Evolutionary conservation across 2,329 filamentous ascomycete genomes (phyloP).

Genomic region (Xylaria sp.): DNA sequence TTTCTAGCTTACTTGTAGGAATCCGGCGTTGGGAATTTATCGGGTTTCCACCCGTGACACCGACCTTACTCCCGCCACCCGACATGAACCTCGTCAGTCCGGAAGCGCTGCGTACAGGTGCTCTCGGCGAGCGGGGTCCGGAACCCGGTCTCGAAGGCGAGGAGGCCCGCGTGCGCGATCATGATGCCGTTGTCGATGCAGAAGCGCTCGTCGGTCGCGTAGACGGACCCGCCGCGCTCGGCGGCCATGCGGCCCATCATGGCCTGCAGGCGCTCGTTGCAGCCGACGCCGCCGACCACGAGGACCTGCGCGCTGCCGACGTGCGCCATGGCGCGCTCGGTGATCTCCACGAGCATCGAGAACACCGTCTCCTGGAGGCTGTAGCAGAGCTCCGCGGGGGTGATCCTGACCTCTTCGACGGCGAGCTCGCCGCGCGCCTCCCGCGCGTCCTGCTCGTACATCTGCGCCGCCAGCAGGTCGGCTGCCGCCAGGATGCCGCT

Average conservation of each 20-base stretch:
- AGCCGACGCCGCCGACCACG: constrained; percentile 95
- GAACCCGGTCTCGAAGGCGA: constrained; percentile 86
- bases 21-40: not conserved
- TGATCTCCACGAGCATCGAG: constrained; percentile 98
- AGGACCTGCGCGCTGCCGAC: constrained; percentile 91
- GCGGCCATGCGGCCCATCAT: constrained; percentile 98
- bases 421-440: constrained; percentile 40
- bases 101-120: constrained; percentile 84
- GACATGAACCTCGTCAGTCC: constrained; percentile 83
- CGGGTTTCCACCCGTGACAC: not conserved
- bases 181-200: constrained; percentile 99
- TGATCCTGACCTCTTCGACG: constrained; percentile 66
- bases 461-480: constrained; percentile 79
- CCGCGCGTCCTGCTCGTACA: constrained; percentile 56
- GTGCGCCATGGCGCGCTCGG: constrained; percentile 97
- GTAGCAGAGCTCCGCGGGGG: constrained; percentile 88
- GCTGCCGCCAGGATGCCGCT: constrained; percentile 88
- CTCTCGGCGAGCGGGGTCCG: constrained; percentile 80
- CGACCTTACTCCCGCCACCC: constrained; percentile 73
- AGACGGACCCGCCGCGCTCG: constrained; percentile 89
- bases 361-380: constrained; percentile 94
- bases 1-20: constrained; percentile 11
- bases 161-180: constrained; percentile 94
- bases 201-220: constrained; percentile 95
- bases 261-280: constrained; percentile 91